These are phyloP conservation scores for Lunasporangiospora selenospora DNA, from an alignment of 192 early-diverging fungal species.

Conservation along the genomic window DNA sequence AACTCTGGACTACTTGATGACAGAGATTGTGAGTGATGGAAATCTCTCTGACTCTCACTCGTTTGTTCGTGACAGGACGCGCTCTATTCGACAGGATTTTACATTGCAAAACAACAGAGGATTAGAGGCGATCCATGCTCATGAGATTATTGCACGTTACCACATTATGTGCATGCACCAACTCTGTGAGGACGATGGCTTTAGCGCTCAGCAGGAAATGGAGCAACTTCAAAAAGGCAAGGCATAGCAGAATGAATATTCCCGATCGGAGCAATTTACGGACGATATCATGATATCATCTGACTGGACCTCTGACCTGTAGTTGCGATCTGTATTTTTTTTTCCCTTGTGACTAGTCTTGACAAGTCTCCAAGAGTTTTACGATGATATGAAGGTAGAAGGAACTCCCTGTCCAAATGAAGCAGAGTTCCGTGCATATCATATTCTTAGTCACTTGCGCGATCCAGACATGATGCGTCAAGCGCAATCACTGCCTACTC, in stretches of 20 bases:
- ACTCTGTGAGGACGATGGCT: constrained; percentile 70
- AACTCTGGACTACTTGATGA: constrained; percentile 74
- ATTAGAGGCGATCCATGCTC: constrained; percentile 65
- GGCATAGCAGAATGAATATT: neutral
- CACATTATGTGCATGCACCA: constrained; percentile 81
- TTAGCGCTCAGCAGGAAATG: constrained; percentile 83
- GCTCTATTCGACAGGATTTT: constrained; percentile 87
- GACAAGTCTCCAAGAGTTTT: constrained; percentile 85
- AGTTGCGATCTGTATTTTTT: too few relatives aligned
- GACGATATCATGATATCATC: neutral
- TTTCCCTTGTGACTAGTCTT: constrained; percentile 59
- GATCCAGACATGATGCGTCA: constrained; percentile 75
- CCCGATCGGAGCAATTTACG: neutral
- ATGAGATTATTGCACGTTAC: constrained; percentile 88
- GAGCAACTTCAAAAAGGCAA: constrained; percentile 91
- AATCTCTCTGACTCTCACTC: constrained; percentile 70
- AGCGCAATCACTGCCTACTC: constrained; percentile 61
- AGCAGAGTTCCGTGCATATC: constrained; percentile 91
- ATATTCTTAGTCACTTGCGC: constrained; percentile 76
- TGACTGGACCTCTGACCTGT: too few relatives aligned
- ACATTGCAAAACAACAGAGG: constrained; percentile 84
- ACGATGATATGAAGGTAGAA: constrained; percentile 72
- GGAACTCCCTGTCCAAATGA: constrained; percentile 73
- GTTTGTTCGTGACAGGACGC: constrained; percentile 87
- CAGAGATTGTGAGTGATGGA: constrained; percentile 58